phyloP scores from a whole-genome alignment of 257 asterid species.

The Solanum etuberosum region DNA sequence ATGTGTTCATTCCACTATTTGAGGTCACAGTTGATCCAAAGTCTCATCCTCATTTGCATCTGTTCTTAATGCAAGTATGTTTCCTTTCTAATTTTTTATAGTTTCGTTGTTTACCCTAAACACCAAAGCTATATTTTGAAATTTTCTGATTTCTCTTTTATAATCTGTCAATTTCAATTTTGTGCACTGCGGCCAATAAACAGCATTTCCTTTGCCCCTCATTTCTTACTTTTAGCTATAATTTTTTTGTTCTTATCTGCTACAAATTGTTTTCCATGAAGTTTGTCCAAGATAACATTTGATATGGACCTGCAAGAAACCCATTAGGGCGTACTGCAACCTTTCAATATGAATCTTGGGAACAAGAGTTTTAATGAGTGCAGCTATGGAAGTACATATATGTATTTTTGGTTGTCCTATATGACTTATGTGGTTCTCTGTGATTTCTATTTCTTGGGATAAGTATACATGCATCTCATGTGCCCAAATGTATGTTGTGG shows the following conservation, averaged over 20 bases:
- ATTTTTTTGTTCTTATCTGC: background rate
- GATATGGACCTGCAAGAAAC: background rate
- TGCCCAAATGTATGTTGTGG: background rate
- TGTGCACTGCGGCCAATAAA: background rate
- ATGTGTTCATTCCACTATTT: constrained; percentile 84
- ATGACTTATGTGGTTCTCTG: background rate
- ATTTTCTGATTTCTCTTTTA: constrained; percentile 5
- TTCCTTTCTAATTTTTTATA: background rate
- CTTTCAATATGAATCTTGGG: background rate
- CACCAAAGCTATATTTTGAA: background rate
- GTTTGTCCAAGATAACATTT: background rate
- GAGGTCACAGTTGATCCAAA: constrained; percentile 85
- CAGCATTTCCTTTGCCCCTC: background rate
- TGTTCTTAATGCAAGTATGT: constrained; percentile 73
- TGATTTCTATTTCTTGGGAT: background rate
- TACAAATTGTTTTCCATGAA: background rate
- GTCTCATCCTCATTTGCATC: constrained; percentile 89
- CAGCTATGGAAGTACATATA: background rate
- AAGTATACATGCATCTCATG: background rate
- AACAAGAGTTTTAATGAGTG: background rate
- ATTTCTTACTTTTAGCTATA: background rate
- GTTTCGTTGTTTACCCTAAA: background rate
- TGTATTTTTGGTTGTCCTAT: background rate
- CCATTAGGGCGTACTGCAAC: background rate
- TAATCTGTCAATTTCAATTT: background rate